Evolutionary conservation across 768 basidiomycete genomes (phyloP), one percentile per base, ranked within the genome.

Genomic region (Crepidotus variabilis): DNA sequence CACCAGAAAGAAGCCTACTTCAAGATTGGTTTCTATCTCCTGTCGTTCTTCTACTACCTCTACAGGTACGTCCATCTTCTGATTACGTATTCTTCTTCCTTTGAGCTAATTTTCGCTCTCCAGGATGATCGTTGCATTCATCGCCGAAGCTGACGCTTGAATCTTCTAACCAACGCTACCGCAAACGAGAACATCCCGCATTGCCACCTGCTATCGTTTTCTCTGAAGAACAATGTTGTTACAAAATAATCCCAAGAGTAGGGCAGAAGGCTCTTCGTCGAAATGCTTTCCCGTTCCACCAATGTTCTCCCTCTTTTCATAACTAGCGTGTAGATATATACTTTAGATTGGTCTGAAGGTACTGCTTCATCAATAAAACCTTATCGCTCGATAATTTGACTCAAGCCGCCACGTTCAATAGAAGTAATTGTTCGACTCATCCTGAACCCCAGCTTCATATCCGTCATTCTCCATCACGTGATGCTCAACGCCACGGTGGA

Each of bases 1-100:
- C 96, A 98, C 74, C 98, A 98, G 79, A 98, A 93, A 68, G 96
- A 95, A 76, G 85, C 86, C 63, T 95, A 95, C 70, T 82, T 94
- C 75, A 96, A 96, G 75, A 88, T 95, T 51, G 94, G 88, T 22
- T 93, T 93, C 72, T 94, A 93, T 70, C 82, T 93, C 63, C 76
- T 93, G 52, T 92, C 91, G 51, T 92, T 91, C 79, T 92, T 92
- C 81, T 92, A 90, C 71, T 93, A 93, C 69, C 84, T 93, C 61
- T 93, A 93, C 71, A 81, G 90, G 92, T 92, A 62, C 54, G 90
- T 77, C 21, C 36, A 6, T 45, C 9, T 6, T 22, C 18, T 51
- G 22, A 21, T 32, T 32, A 10, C 1, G 49, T 39, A 28, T 8
- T 7, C 18, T 24, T 20, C 47, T n/a, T 36, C 32, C 1, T 16